These are phyloP conservation scores for Musa itinerans DNA, from an alignment of 176 grass and related monocot species.

Conservation along the genomic window DNA sequence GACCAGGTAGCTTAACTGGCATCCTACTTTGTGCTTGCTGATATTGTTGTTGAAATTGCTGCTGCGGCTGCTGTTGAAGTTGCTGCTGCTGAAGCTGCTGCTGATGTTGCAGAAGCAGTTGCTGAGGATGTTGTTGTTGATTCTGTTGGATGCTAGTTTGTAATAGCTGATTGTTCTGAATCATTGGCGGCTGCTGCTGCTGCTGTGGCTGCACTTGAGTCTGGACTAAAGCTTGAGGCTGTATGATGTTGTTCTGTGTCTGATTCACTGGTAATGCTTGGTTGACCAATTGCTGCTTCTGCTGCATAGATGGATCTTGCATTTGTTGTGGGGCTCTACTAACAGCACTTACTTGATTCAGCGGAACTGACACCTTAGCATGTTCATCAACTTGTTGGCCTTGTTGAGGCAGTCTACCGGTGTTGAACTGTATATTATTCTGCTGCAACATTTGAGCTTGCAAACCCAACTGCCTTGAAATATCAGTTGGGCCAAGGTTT, in stretches of 20 bases:
- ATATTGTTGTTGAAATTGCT: conserved; percentile 28
- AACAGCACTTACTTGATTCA: conserved; percentile 43
- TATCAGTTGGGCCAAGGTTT: conserved; percentile 57
- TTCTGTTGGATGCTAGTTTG: not conserved
- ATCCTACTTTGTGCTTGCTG: conserved; percentile 30
- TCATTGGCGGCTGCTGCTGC: not conserved
- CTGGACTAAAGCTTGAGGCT: conserved; percentile 66
- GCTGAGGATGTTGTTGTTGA: conserved; percentile 8
- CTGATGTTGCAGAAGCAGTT: conserved; percentile 58
- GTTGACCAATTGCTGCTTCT: conserved; percentile 45
- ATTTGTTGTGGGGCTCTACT: conserved; percentile 52
- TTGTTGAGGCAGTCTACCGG: conserved; percentile 58
- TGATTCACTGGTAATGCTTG: conserved; percentile 57
- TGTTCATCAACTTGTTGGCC: conserved; percentile 50
- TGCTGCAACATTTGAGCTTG: conserved; percentile 79
- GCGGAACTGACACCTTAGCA: conserved; percentile 32
- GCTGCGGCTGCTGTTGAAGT: conserved; percentile 16
- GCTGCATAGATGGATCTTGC: conserved; percentile 27
- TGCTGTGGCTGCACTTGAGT: conserved; percentile 48
- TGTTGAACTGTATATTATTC: conserved; percentile 58
- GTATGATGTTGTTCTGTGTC: conserved; percentile 47
- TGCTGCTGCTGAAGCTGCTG: conserved; percentile 50
- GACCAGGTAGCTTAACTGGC: conserved; percentile 44
- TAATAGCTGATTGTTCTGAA: conserved; percentile 10
- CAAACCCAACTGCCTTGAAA: conserved; percentile 68